Conservation (phyloP, 108 stramenopile genomes). For the Pseudonitzschia multiseries region DNA sequence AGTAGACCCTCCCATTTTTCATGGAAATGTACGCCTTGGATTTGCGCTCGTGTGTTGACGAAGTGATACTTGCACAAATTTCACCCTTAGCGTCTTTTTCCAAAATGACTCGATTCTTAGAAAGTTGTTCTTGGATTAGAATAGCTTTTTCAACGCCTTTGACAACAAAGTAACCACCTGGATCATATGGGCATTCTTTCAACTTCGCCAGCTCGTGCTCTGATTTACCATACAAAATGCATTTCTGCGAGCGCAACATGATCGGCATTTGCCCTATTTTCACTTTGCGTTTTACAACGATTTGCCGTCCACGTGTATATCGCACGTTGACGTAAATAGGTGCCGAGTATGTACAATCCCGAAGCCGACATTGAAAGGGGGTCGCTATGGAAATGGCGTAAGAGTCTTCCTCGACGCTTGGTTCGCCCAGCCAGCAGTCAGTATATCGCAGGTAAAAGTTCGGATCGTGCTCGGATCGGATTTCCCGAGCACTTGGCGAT, state of each 20-base stretch:
- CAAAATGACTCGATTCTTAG: constrained; percentile 98
- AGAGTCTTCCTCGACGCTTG: constrained; percentile 90
- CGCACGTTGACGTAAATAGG: constrained; percentile 97
- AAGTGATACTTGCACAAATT: constrained; percentile 87
- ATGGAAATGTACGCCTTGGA: constrained; percentile 87
- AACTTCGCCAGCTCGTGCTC: constrained; percentile 86
- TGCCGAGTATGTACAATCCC: constrained; percentile 98
- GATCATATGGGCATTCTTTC: constrained; percentile 99
- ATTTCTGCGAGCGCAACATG: constrained; percentile 94
- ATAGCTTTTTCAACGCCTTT: constrained; percentile 98
- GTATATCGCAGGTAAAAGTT: constrained; percentile 96
- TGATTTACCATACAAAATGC: constrained; percentile 81
- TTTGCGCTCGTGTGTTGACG: constrained; percentile 93
- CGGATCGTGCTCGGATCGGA: constrained; percentile 92
- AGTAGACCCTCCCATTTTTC: constrained; percentile 86
- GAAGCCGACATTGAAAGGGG: constrained; percentile 95
- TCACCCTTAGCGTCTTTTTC: constrained; percentile 91
- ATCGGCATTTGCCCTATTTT: constrained; percentile 90
- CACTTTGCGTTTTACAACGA: constrained; percentile 87
- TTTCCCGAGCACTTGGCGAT: constrained; percentile 81
- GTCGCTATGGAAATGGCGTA: constrained; percentile 79
- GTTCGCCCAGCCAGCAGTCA: constrained; percentile 94
- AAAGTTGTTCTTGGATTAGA: constrained; percentile 98
- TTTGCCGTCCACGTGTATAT: constrained; percentile 93
- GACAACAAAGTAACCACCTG: constrained; percentile 99